A percentile compares a stretch with the other conserved stretches of the same genome.
These are phyloP conservation scores for Ajuga chamaepitys DNA, from an alignment of 257 asterid species.

Conservation along the genomic window DNA sequence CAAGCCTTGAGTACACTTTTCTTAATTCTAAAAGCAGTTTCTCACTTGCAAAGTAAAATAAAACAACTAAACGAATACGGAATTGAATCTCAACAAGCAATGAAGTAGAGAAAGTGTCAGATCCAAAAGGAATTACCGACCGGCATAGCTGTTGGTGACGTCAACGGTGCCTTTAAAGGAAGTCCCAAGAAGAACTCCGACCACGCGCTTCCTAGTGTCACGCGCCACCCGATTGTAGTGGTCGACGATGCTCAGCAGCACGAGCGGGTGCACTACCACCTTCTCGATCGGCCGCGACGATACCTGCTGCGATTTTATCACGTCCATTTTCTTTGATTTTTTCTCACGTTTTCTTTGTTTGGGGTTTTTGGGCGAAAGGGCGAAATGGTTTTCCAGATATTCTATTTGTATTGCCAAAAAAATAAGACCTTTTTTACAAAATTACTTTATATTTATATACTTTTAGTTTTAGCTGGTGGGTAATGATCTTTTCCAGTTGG, in stretches of 20 bases:
- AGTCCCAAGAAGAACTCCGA: slow-evolving; percentile 81
- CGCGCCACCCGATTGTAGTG: slow-evolving; percentile 96
- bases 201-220: slow-evolving; percentile 81
- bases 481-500: background rate
- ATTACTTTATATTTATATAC: too few relatives aligned
- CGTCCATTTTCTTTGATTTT: slow-evolving; percentile 45
- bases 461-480: background rate
- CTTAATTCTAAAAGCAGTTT: background rate
- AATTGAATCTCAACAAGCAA: slow-evolving; percentile 2
- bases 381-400: background rate
- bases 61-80: background rate
- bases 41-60: background rate
- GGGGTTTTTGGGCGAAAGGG: slow-evolving; percentile 22
- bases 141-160: slow-evolving; percentile 94
- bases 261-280: slow-evolving; percentile 93
- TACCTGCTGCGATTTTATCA: slow-evolving; percentile 82
- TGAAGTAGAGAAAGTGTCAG: slow-evolving; percentile 18
- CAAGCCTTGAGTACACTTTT: background rate
- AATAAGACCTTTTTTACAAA: background rate
- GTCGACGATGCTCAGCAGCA: slow-evolving; percentile 87
- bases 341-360: background rate
- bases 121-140: slow-evolving; percentile 41
- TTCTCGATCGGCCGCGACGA: slow-evolving; percentile 73
- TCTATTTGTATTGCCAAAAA: background rate
- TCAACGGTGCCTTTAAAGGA: slow-evolving; percentile 88